Conservation (phyloP, 2,329 filamentous ascomycete species). For the Penicillium brasilianum region DNA sequence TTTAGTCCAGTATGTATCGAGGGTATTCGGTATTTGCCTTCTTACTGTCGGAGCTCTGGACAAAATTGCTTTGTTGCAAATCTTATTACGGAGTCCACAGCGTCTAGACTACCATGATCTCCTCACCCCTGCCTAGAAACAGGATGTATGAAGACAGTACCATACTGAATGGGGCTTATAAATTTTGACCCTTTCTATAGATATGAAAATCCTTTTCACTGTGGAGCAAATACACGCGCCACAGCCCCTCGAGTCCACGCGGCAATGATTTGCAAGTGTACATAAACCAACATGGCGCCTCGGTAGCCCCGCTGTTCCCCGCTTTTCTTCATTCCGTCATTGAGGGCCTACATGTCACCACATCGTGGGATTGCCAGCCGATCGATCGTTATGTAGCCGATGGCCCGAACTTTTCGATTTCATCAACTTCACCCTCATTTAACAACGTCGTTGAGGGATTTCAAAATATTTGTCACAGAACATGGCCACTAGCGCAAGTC, state of each 20-base stretch:
- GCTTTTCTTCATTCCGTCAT: slow-evolving; percentile 25
- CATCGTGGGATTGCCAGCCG: slow-evolving; percentile 7
- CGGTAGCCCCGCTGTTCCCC: slow-evolving; percentile 19
- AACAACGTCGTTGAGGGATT: not conserved
- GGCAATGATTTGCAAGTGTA: too few relatives aligned
- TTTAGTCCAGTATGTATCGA: too few relatives aligned
- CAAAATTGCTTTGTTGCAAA: too few relatives aligned
- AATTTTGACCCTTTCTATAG: not conserved
- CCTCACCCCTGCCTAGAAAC: too few relatives aligned
- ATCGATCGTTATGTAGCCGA: slow-evolving; percentile 13
- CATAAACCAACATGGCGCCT: not conserved
- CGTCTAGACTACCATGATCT: too few relatives aligned
- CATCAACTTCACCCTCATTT: not conserved
- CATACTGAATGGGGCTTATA: not conserved
- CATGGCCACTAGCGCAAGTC: not conserved
- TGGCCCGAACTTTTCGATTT: slow-evolving; percentile 5
- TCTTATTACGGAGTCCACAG: too few relatives aligned
- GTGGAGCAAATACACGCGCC: not conserved
- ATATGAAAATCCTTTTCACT: not conserved
- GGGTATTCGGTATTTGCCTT: too few relatives aligned
- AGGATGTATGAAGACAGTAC: too few relatives aligned
- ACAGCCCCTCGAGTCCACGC: not conserved
- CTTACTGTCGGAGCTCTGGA: too few relatives aligned
- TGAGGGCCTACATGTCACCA: slow-evolving; percentile 19
- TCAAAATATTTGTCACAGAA: not conserved